Percentiles rank a stretch among this genome's conserved stretches.
phyloP scores from a whole-genome alignment of 2,329 filamentous ascomycete genomes.

The Epichloe uncinata region DNA sequence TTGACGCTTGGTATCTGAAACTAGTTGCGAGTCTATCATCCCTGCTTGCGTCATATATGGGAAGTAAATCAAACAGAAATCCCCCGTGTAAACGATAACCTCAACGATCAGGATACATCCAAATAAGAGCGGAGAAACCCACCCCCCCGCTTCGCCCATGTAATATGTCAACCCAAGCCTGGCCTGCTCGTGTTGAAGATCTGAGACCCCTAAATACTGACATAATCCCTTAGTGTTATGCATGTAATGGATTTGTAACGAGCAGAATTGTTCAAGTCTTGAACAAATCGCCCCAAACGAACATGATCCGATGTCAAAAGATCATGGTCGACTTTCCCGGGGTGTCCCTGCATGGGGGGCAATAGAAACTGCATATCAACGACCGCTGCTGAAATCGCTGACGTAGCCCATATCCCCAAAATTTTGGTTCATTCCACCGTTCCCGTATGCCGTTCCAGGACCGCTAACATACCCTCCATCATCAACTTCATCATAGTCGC shows the following conservation, averaged over 20 bases:
- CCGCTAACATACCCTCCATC: slow-evolving; percentile 55
- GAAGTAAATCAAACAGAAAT: not conserved
- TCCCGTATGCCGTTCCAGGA: slow-evolving; percentile 45
- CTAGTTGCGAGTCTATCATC: slow-evolving; percentile 1
- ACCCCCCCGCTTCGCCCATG: too few species aligned
- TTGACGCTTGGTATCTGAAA: slow-evolving; percentile 1
- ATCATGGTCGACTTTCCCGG: not conserved
- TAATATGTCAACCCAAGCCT: too few species aligned
- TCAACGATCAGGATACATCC: too few species aligned
- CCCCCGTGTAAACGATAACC: too few species aligned
- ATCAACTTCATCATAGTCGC: slow-evolving; percentile 63
- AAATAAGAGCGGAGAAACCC: not conserved
- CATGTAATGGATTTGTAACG: too few species aligned
- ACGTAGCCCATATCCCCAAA: slow-evolving; percentile 39
- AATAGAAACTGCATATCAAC: too few species aligned
- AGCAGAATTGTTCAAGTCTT: too few species aligned
- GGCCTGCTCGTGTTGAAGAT: too few species aligned
- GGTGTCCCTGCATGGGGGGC: not conserved
- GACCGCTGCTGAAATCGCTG: slow-evolving; percentile 39
- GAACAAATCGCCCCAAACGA: not conserved
- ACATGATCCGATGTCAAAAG: too few species aligned
- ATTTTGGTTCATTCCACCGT: slow-evolving; percentile 40
- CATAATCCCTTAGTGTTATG: too few species aligned
- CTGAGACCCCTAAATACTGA: too few species aligned
- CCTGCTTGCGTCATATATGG: not conserved